Evolutionary conservation across 2,329 filamentous ascomycete species (phyloP).

Genomic region (Paecilomyces dactylethromorphus): DNA sequence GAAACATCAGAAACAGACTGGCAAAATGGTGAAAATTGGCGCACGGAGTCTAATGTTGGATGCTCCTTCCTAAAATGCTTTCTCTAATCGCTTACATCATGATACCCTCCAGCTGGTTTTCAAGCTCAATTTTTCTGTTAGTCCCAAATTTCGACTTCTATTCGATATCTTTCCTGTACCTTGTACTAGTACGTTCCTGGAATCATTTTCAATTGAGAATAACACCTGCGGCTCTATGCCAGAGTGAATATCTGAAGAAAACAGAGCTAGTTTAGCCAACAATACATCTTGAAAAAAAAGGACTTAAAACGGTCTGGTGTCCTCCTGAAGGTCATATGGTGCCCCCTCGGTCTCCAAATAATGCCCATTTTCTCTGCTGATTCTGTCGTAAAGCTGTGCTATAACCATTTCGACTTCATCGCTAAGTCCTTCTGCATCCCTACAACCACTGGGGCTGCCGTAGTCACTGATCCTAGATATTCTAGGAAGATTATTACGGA

Average conservation of each 20-base stretch:
- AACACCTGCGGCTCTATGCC: neutral
- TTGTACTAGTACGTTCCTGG: neutral
- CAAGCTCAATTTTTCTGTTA: neutral
- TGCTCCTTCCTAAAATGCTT: neutral
- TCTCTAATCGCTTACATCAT: neutral
- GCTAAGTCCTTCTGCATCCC: neutral
- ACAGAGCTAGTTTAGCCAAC: neutral
- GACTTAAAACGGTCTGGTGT: neutral
- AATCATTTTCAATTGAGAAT: neutral
- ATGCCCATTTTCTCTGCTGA: too few species aligned
- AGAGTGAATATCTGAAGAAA: too few species aligned
- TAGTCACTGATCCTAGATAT: neutral
- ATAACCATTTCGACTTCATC: neutral
- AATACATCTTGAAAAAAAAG: neutral
- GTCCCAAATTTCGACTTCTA: neutral
- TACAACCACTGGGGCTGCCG: neutral
- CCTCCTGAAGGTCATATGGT: neutral
- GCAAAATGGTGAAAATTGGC: neutral
- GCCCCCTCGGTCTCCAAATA: too few species aligned
- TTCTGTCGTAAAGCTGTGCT: neutral
- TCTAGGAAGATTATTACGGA: neutral
- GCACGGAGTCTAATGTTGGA: neutral
- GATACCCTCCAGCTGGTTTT: neutral
- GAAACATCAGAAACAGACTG: neutral
- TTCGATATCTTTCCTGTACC: neutral